Evolutionary conservation across 352 stramenopile genomes (phyloP), one percentile per base, ranked within the genome.

Genomic region (Aphanomyces invadans): DNA sequence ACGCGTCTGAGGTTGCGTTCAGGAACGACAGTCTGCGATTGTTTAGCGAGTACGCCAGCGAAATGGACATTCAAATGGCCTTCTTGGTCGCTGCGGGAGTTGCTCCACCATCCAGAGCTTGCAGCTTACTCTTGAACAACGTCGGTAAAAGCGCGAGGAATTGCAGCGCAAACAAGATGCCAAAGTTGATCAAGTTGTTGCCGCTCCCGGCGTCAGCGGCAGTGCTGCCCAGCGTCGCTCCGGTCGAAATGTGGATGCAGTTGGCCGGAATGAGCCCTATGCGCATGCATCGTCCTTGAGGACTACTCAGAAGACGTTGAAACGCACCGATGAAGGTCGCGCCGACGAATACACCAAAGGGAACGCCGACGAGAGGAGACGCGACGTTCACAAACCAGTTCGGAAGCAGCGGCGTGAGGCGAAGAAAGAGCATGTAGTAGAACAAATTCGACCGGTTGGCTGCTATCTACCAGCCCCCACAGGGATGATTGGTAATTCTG

Each of bases 371-470:
- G 0, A 95, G 74, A 36, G 87, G 87, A 36, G 81, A 92, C 28
- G 85, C 85, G 39, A 95, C 89, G 66, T 95, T 95, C 64, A 95
- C 84, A 55, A 94, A 94, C 87, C 87, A 95, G 73, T 95, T 95
- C 17, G 87, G 87, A 59, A 95, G 67, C 42, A 95, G 57, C 25
- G 87, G 87, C 26, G 87, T 95, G 68, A 95, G 88, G 23, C 87
- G 78, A 44, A 95, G 74, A 67, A 95, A 95, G n/a, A 95, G 72
- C 66, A 95, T 63, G 70, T 95, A 95, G 73, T 92, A 95, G 51
- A 95, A 90, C 31, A 95, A 49, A 59, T 95, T 95, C 44, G 71
- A 62, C 54, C 86, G 80, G 71, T 95, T 95, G 55, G 90, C 80
- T 12, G 77, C 76, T 44, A 95, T 91, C 77, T 86, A 57, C 39